These are phyloP conservation scores for Aeschynomene evenia DNA, from an alignment of 306 rosid species.

Conservation along the genomic window DNA sequence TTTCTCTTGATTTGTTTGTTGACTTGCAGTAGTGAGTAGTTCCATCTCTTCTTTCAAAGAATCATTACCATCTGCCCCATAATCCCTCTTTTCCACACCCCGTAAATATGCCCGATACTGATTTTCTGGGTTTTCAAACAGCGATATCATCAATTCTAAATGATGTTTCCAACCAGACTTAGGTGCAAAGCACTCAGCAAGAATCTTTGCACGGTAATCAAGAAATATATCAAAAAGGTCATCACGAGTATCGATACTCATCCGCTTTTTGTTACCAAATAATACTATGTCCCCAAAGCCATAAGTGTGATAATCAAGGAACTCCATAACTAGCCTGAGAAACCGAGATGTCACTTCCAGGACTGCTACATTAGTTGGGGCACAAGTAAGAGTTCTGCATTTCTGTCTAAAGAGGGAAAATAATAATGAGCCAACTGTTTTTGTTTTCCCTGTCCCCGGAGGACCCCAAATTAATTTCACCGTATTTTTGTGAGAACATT, in stretches of 20 bases:
- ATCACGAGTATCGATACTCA: conserved; percentile 30
- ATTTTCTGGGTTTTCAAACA: conserved; percentile 40
- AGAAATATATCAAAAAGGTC: conserved; percentile 45
- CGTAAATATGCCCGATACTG: conserved; percentile 28
- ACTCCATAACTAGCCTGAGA: conserved; percentile 34
- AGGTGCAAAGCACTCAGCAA: conserved; percentile 45
- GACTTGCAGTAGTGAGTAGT: conserved; percentile 12
- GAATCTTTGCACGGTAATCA: conserved; percentile 36
- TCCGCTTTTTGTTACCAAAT: conserved; percentile 36
- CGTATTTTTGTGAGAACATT: conserved; percentile 36
- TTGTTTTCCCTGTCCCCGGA: conserved; percentile 54
- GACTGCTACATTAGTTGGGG: conserved; percentile 50
- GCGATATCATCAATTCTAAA: conserved; percentile 28
- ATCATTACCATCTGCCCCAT: conserved; percentile 16
- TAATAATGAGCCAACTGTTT: conserved; percentile 39
- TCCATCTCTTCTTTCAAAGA: conserved; percentile 32
- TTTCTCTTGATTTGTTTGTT: conserved; percentile 20
- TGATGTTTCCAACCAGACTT: conserved; percentile 47
- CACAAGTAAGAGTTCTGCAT: conserved; percentile 47
- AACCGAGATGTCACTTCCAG: conserved; percentile 37
- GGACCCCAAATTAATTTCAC: conserved; percentile 48
- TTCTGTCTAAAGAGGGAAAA: conserved; percentile 34
- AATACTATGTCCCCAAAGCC: conserved; percentile 48
- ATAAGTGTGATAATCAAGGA: conserved; percentile 36
- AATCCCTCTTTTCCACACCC: conserved; percentile 24